phyloP scores from a whole-genome alignment of 495 filamentous ascomycete species.

The Hyaloscypha finlandica region DNA sequence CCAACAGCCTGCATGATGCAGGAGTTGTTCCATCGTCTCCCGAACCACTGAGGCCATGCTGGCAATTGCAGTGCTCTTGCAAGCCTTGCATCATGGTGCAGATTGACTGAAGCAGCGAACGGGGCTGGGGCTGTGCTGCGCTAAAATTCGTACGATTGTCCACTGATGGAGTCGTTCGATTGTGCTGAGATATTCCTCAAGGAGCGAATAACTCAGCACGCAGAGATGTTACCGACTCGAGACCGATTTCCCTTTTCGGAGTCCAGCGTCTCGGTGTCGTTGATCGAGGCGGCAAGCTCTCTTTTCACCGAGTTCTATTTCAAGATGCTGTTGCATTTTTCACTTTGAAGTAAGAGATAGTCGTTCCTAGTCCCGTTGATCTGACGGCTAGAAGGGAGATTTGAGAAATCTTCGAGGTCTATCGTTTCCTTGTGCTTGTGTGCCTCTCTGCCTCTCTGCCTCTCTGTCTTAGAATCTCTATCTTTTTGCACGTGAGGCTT shows the following conservation, averaged over 20 bases:
- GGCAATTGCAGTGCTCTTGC: not conserved
- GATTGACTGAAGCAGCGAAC: not conserved
- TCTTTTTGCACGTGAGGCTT: too few species aligned
- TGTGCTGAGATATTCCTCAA: not conserved
- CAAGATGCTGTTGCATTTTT: not conserved
- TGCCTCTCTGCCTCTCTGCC: too few species aligned
- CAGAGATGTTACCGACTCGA: not conserved
- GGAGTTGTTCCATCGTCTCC: constrained; percentile 2
- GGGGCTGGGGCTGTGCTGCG: not conserved
- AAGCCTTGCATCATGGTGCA: not conserved
- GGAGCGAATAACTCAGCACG: not conserved
- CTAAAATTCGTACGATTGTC: not conserved
- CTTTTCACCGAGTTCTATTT: not conserved
- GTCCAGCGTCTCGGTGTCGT: not conserved
- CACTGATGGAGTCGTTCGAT: not conserved
- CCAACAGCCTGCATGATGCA: not conserved
- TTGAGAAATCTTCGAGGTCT: too few species aligned
- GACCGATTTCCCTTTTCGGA: not conserved
- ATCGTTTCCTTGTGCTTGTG: too few species aligned
- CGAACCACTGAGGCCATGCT: constrained; percentile 3
- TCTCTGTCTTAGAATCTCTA: too few species aligned
- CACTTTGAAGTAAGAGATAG: too few species aligned
- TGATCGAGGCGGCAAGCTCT: not conserved
- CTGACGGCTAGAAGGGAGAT: too few species aligned
- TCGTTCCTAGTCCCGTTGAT: too few species aligned